phyloP scores from a whole-genome alignment of 768 basidiomycete species.

The Lactarius deliciosus region DNA sequence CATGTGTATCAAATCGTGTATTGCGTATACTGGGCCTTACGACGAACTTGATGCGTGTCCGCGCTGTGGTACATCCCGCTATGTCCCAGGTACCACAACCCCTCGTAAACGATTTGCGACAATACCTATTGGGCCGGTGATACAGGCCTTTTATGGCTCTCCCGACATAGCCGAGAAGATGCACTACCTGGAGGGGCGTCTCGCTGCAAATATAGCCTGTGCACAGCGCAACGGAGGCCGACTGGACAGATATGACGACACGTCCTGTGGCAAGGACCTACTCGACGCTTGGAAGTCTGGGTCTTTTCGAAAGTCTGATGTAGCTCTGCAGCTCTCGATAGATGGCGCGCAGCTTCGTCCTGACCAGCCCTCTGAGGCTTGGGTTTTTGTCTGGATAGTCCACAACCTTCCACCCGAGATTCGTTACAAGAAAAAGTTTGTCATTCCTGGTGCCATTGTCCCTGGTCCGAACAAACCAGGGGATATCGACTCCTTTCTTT shows the following conservation, averaged over 20 bases:
- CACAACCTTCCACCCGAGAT: not conserved
- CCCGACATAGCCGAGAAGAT: not conserved
- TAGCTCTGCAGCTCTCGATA: not conserved
- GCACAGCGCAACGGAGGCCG: too few species aligned
- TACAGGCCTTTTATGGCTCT: not conserved
- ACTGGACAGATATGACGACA: not conserved
- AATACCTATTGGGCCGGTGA: too few species aligned
- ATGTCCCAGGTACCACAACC: too few species aligned
- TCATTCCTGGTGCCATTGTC: too few species aligned
- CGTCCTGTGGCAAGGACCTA: not conserved
- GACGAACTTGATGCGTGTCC: not conserved
- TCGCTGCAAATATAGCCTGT: not conserved
- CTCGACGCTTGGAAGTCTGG: not conserved
- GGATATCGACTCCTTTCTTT: too few species aligned
- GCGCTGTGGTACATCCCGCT: too few species aligned
- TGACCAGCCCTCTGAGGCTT: not conserved
- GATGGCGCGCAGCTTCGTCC: not conserved
- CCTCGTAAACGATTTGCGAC: not conserved
- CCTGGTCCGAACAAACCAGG: too few species aligned
- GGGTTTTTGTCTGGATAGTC: not conserved
- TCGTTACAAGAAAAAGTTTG: too few species aligned
- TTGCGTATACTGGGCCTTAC: not conserved
- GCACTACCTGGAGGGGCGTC: not conserved
- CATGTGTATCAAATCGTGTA: not conserved
- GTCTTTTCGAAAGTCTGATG: not conserved